These are phyloP conservation scores for Plasmodium cynomolgi DNA, from an alignment of 169 alveolate species.

Conservation along the genomic window DNA sequence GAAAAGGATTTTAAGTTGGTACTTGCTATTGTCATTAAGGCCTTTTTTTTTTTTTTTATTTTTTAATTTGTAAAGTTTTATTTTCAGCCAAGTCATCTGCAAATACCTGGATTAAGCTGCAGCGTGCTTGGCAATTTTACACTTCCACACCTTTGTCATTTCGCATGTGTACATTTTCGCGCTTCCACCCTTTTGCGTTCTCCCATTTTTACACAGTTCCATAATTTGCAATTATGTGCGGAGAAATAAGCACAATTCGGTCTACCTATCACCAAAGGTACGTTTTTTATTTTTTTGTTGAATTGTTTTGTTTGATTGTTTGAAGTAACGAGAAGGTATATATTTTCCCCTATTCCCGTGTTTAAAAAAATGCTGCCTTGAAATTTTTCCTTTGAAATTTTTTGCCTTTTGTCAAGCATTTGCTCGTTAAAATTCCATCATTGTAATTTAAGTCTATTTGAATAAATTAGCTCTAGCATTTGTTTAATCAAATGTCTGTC, in stretches of 20 bases:
- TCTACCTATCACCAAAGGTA: background rate
- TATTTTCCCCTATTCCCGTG: conserved; percentile 1
- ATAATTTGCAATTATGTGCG: background rate
- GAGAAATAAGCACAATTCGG: background rate
- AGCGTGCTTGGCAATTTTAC: background rate
- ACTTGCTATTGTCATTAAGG: background rate
- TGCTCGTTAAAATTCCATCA: background rate
- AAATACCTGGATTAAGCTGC: conserved; percentile 1
- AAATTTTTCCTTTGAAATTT: conserved; percentile 21
- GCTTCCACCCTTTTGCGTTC: background rate
- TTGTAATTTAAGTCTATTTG: background rate
- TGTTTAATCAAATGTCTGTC: conserved; percentile 57
- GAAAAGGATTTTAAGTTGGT: background rate
- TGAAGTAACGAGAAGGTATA: background rate
- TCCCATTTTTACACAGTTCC: background rate
- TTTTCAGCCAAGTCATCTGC: background rate
- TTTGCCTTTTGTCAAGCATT: conserved; percentile 14
- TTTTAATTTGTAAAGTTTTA: background rate
- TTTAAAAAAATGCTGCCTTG: background rate
- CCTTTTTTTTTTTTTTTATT: background rate
- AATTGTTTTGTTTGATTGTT: background rate
- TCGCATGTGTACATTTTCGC: background rate
- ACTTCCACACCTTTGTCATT: background rate
- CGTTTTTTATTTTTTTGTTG: conserved; percentile 13
- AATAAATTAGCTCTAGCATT: background rate